phyloP scores from a whole-genome alignment of 768 basidiomycete genomes.

The Suillus decipiens region DNA sequence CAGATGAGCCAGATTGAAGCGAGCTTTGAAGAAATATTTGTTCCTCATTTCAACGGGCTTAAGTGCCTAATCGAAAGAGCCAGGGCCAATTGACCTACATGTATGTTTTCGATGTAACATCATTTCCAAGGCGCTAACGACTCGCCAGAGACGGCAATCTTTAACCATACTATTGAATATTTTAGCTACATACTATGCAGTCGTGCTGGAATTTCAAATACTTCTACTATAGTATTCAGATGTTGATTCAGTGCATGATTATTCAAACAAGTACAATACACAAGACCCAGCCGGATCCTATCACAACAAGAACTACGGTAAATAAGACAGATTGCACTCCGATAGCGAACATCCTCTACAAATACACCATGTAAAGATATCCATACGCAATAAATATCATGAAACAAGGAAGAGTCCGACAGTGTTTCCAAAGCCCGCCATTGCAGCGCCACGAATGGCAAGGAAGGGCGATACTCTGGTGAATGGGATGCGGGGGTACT shows the following conservation, averaged over 20 bases:
- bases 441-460: slow-evolving; percentile 46
- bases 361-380: background rate
- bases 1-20: too few species aligned
- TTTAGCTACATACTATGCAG: too few species aligned
- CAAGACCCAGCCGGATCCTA: slow-evolving; percentile 5
- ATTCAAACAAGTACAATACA: slow-evolving; percentile 11
- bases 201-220: too few species aligned
- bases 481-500: slow-evolving; percentile 68
- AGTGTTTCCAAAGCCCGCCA: slow-evolving; percentile 82
- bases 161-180: too few species aligned
- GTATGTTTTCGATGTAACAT: too few species aligned
- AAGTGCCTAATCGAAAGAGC: too few species aligned
- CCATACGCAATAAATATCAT: slow-evolving; percentile 8
- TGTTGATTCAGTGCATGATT: slow-evolving; percentile 1
- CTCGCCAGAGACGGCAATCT: too few species aligned
- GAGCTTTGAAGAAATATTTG: too few species aligned
- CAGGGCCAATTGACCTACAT: too few species aligned
- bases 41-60: too few species aligned
- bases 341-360: background rate
- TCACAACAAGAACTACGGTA: slow-evolving; percentile 4
- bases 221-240: background rate
- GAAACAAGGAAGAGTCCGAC: slow-evolving; percentile 51
- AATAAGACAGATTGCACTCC: slow-evolving; percentile 3
- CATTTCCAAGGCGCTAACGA: too few species aligned
- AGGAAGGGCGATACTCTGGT: slow-evolving; percentile 71